Evolutionary conservation across 805 yeast genomes (phyloP).

Genomic region (Wickerhamomyces alni): DNA sequence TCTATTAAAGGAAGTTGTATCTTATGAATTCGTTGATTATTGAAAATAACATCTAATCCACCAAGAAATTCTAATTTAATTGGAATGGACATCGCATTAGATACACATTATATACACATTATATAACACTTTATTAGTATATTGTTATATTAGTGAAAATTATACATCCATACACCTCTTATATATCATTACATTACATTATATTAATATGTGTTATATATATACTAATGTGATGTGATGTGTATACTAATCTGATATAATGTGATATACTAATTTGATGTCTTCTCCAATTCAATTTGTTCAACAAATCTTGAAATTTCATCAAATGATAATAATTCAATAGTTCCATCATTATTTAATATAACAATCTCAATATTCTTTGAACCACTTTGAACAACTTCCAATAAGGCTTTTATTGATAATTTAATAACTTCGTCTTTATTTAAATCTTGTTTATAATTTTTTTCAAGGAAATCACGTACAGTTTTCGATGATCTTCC

Average conservation of each 20-base stretch:
- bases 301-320: constrained; percentile 71
- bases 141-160: no score
- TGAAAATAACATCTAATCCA: constrained; percentile 79
- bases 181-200: no score
- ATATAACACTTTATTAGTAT: no score
- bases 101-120: background rate
- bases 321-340: constrained; percentile 58
- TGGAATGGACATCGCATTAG: background rate
- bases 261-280: no score
- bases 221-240: no score
- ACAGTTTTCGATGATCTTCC: constrained; percentile 95
- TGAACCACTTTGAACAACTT: constrained; percentile 97
- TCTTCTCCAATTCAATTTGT: constrained; percentile 80
- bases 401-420: constrained; percentile 81
- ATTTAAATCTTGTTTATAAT: constrained; percentile 55
- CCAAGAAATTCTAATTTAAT: constrained; percentile 34
- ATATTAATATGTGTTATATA: no score
- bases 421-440: constrained; percentile 72
- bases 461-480: constrained; percentile 89
- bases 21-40: constrained; percentile 47
- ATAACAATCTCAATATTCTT: constrained; percentile 91
- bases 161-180: no score
- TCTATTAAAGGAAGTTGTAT: constrained; percentile 39
- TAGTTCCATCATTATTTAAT: constrained; percentile 61
- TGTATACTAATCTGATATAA: no score